Evolutionary conservation across 768 basidiomycete species (phyloP).

Genomic region (Leccinellum luteum): DNA sequence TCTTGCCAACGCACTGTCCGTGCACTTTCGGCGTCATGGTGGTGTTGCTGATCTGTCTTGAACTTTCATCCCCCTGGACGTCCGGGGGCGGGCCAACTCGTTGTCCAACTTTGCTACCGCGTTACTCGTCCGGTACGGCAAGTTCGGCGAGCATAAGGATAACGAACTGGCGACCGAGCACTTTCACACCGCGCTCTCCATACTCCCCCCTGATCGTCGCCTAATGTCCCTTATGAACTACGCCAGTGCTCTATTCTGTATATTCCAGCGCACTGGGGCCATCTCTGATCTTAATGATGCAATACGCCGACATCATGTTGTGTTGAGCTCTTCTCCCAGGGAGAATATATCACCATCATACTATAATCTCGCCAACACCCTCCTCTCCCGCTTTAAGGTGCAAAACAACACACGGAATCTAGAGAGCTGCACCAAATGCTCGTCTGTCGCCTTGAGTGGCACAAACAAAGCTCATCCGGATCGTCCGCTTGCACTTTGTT

Average conservation of each 20-base stretch:
- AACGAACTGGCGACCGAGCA: slow-evolving; percentile 27
- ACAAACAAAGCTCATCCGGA: slow-evolving; percentile 17
- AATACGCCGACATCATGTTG: slow-evolving; percentile 22
- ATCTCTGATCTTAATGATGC: slow-evolving; percentile 22
- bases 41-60: slow-evolving; percentile 27
- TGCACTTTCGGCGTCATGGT: slow-evolving; percentile 25
- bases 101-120: slow-evolving; percentile 30
- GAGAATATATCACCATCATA: slow-evolving; percentile 20
- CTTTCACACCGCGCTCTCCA: slow-evolving; percentile 20
- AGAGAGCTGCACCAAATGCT: slow-evolving; percentile 21
- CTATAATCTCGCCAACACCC: slow-evolving; percentile 30
- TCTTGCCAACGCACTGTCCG: slow-evolving; percentile 25
- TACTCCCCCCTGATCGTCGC: slow-evolving; percentile 18
- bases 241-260: slow-evolving; percentile 27
- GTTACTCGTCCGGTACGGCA: slow-evolving; percentile 26
- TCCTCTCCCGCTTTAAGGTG: slow-evolving; percentile 29
- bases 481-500: slow-evolving; percentile 14
- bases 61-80: slow-evolving; percentile 25
- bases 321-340: slow-evolving; percentile 15
- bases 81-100: slow-evolving; percentile 19
- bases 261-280: slow-evolving; percentile 21
- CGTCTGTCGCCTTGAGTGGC: slow-evolving; percentile 14
- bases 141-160: slow-evolving; percentile 21
- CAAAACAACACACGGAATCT: slow-evolving; percentile 17
- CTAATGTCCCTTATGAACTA: slow-evolving; percentile 26